Evolutionary conservation across 2,329 filamentous ascomycete genomes (phyloP).

Genomic region (Rhynchosporium agropyri): DNA sequence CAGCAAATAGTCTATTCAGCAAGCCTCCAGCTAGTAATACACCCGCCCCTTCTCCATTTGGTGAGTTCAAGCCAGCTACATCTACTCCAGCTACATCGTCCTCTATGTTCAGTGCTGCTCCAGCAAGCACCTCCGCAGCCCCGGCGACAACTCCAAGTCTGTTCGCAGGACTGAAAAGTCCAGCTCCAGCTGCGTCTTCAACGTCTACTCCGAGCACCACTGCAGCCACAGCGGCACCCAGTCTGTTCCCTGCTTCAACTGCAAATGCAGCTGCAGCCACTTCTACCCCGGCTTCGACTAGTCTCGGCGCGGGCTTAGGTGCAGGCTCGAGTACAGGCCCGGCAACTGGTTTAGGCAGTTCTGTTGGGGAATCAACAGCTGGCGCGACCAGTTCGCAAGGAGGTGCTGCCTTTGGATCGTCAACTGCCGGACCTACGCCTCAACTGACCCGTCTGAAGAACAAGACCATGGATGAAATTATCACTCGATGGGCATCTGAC

Average conservation of each 20-base stretch:
- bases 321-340: slow-evolving; percentile 6
- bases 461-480: slow-evolving; percentile 99
- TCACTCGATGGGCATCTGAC: slow-evolving; percentile 94
- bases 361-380: slow-evolving; percentile 8
- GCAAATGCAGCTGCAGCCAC: slow-evolving; percentile 41
- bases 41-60: slow-evolving; percentile 26
- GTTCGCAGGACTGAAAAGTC: slow-evolving; percentile 15
- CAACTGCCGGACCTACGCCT: slow-evolving; percentile 79
- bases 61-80: slow-evolving; percentile 21
- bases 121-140: slow-evolving; percentile 28
- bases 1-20: slow-evolving; percentile 19
- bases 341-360: slow-evolving; percentile 5
- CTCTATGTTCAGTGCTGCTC: slow-evolving; percentile 39
- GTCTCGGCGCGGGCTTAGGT: slow-evolving; percentile 9
- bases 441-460: slow-evolving; percentile 91
- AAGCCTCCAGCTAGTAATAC: slow-evolving; percentile 21
- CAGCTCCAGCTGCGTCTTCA: slow-evolving; percentile 23
- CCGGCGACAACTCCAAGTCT: slow-evolving; percentile 27
- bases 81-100: slow-evolving; percentile 31
- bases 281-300: slow-evolving; percentile 25
- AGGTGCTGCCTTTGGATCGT: slow-evolving; percentile 59
- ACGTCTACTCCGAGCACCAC: slow-evolving; percentile 31
- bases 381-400: slow-evolving; percentile 36
- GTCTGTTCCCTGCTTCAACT: slow-evolving; percentile 41
- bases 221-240: slow-evolving; percentile 32